Evolutionary conservation across 441 rosid species (phyloP), one percentile per base, ranked within the genome.

Genomic region (Bruguiera hainesii): DNA sequence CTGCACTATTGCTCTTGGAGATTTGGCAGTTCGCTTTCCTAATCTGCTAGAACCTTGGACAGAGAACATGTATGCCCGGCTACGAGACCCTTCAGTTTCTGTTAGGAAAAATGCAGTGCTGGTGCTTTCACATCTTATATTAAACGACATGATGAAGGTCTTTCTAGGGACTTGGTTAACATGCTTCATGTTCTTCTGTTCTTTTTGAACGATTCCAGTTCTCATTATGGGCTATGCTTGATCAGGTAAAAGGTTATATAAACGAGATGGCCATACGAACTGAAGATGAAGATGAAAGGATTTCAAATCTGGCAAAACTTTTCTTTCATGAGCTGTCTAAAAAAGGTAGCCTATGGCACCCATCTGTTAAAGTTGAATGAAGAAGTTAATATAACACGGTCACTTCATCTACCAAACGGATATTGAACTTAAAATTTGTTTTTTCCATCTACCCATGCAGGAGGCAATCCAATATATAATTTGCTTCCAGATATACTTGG

Each of bases 101-200:
- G 99, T 93, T 66, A 79, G 98, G 82, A 92, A 96, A 87, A 96
- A 96, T 83, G 98, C 97, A 63, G 99, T 96, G 72, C 78, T 96
- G 77, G 98, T 96, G 75, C 98, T 96, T 71, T 96, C 98, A 59
- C 99, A 93, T 83, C 97, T 96, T 75, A 96, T 96, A 80, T 75
- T 93, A 82, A 96, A 96, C 81, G 99, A 96, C 76, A 96, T 96
- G 99, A 96, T 96, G 99, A 96, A 93, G 97, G 98, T 95, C 37
- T 55, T 96, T 95, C 46, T 42, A 80, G 75, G 60, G 60, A 4
- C 39, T 76, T 68, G 59, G 59, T 69, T 55, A 70, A 58, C 37
- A 26, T 46, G 33, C 62, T 64, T 67, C 66, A 61, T 59, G 42
- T 37, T 62, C 49, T 56, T 50, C 19, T 71, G 35, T 52, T 64